A percentile compares a stretch with the other conserved stretches of the same genome.
phyloP scores from a whole-genome alignment of 768 basidiomycete species.

The Boletellus emodensis region DNA sequence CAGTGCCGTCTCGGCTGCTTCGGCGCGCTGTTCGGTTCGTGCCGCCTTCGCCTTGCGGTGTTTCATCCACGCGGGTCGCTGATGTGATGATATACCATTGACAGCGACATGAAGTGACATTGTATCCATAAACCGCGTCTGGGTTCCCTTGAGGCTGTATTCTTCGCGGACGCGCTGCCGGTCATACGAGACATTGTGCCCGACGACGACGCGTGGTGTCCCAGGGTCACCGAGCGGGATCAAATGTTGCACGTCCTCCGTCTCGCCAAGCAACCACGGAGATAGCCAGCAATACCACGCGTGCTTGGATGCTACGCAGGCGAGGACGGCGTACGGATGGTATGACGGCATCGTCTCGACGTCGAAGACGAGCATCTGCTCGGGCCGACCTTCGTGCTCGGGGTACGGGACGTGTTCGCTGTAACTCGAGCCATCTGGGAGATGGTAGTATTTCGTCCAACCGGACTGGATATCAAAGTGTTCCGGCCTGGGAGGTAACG shows the following conservation, averaged over 20 bases:
- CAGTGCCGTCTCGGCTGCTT: conserved; percentile 62
- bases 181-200: conserved; percentile 96
- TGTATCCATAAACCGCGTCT: conserved; percentile 86
- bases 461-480: conserved; percentile 59
- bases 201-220: conserved; percentile 66
- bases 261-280: conserved; percentile 78
- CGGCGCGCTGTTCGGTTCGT: conserved; percentile 51
- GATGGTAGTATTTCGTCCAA: conserved; percentile 83
- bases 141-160: conserved; percentile 62
- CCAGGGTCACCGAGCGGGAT: conserved; percentile 64
- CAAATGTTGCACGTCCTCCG: conserved; percentile 57
- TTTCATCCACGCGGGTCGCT: conserved; percentile 90
- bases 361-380: conserved; percentile 83
- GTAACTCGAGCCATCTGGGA: conserved; percentile 72
- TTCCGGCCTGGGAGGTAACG: conserved; percentile 60
- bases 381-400: conserved; percentile 56
- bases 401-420: conserved; percentile 69
- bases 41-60: conserved; percentile 68
- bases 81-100: conserved; percentile 90
- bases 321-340: conserved; percentile 82
- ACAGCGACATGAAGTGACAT: conserved; percentile 94
- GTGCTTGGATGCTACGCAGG: conserved; percentile 75
- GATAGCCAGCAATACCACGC: conserved; percentile 98
- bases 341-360: conserved; percentile 89
- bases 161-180: conserved; percentile 80